A percentile compares a stretch with the other conserved stretches of the same genome.
These are phyloP conservation scores for Ophiocordyceps unilateralis DNA, from an alignment of 2,329 filamentous ascomycete species.

Conservation along the genomic window DNA sequence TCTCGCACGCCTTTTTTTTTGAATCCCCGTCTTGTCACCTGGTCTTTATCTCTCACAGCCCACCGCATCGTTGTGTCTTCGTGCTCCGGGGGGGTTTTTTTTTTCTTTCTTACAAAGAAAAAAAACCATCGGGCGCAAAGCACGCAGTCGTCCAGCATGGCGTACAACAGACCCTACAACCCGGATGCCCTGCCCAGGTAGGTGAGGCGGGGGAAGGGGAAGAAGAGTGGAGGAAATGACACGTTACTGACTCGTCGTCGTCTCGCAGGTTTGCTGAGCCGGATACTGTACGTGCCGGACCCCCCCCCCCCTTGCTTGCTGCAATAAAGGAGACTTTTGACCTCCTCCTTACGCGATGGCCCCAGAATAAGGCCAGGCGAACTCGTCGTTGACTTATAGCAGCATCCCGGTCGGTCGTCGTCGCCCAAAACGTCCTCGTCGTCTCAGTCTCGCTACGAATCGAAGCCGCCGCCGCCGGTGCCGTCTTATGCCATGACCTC, in stretches of 20 bases:
- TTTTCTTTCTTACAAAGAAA: no score
- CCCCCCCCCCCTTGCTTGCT: no score
- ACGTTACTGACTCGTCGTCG: slow-evolving; percentile 3
- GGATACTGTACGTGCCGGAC: slow-evolving; percentile 38
- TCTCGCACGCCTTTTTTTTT: no score
- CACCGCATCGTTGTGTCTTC: no score
- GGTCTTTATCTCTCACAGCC: no score
- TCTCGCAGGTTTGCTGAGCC: slow-evolving; percentile 52
- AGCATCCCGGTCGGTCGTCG: not conserved
- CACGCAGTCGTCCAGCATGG: slow-evolving; percentile 39
- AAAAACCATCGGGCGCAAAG: not conserved
- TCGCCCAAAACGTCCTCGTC: no score
- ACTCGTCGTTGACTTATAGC: not conserved
- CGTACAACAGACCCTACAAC: slow-evolving; percentile 86
- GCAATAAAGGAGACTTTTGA: no score
- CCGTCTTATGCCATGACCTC: not conserved
- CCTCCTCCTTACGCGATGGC: no score
- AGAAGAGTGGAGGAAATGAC: slow-evolving; percentile 7
- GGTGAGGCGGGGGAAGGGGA: slow-evolving; percentile 16
- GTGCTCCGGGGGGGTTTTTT: not conserved
- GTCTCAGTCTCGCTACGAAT: slow-evolving; percentile 25
- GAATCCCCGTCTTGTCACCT: no score
- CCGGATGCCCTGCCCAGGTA: slow-evolving; percentile 89
- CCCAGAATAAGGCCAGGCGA: no score
- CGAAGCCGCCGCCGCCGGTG: slow-evolving; percentile 23